Percentiles rank a stretch among this genome's conserved stretches.
These are phyloP conservation scores for Aspergillus persii DNA, from an alignment of 2,329 filamentous ascomycete genomes.

Conservation along the genomic window DNA sequence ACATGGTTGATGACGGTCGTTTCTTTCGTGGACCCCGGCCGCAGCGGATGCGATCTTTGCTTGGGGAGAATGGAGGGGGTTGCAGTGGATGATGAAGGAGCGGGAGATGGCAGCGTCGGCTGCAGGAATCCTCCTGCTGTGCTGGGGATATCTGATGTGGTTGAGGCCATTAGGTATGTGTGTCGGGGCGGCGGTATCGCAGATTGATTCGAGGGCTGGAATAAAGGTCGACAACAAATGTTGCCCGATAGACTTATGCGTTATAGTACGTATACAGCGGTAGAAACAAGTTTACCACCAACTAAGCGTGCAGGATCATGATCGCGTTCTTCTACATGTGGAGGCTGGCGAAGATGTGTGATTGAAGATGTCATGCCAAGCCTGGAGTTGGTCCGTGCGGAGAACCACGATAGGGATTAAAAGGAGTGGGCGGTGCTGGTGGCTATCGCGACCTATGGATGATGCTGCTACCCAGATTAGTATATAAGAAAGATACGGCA, in stretches of 20 bases:
- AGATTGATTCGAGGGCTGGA: neutral
- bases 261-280: neutral
- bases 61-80: slow-evolving; percentile 48
- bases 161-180: slow-evolving; percentile 9
- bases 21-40: slow-evolving; percentile 58
- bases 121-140: slow-evolving; percentile 42
- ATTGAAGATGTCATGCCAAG: slow-evolving; percentile 33
- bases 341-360: neutral
- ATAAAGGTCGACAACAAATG: neutral
- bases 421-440: neutral
- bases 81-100: slow-evolving; percentile 45
- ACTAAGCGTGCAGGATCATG: neutral
- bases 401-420: neutral
- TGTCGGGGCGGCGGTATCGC: neutral
- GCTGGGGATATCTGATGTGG: slow-evolving; percentile 2
- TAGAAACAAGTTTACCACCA: neutral
- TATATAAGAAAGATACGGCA: neutral
- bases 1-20: slow-evolving; percentile 57
- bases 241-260: neutral
- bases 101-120: slow-evolving; percentile 44
- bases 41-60: slow-evolving; percentile 53
- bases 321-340: neutral
- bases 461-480: neutral
- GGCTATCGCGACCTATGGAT: neutral
- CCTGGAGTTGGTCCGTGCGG: slow-evolving; percentile 29